These are phyloP conservation scores for Metschnikowia kunwiensis DNA, from an alignment of 805 yeast species.

Conservation along the genomic window DNA sequence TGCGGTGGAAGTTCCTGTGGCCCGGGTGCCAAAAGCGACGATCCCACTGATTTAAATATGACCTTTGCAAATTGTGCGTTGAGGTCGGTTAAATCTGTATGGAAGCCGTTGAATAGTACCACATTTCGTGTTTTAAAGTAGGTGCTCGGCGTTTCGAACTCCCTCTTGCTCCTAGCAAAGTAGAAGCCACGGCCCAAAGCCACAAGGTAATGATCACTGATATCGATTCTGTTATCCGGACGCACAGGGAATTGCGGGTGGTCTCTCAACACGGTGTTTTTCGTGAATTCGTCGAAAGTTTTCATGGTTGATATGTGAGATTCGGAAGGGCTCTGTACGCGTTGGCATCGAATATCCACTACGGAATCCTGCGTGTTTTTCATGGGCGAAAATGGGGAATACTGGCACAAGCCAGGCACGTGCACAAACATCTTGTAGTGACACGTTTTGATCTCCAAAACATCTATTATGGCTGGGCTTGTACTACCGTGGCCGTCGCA, in stretches of 20 bases:
- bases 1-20: slow-evolving; percentile 1
- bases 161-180: slow-evolving; percentile 17
- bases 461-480: slow-evolving; percentile 30
- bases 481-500: slow-evolving; percentile 42
- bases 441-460: slow-evolving; percentile 56
- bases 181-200: slow-evolving; percentile 36
- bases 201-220: slow-evolving; percentile 24
- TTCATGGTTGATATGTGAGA: neutral
- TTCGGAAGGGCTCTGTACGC: slow-evolving; percentile 6
- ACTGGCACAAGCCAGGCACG: slow-evolving; percentile 48
- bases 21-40: slow-evolving; percentile 27
- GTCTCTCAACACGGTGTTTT: slow-evolving; percentile 8
- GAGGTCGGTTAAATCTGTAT: slow-evolving; percentile 16
- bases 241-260: slow-evolving; percentile 26
- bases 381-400: slow-evolving; percentile 32
- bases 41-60: slow-evolving; percentile 23
- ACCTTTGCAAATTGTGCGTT: slow-evolving; percentile 21
- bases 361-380: slow-evolving; percentile 23
- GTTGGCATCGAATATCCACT: slow-evolving; percentile 30
- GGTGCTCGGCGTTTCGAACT: slow-evolving; percentile 11
- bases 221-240: slow-evolving; percentile 23
- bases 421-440: slow-evolving; percentile 51
- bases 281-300: slow-evolving; percentile 5
- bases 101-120: slow-evolving; percentile 23
- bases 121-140: slow-evolving; percentile 25